A percentile compares a stretch with the other conserved stretches of the same genome.
Conservation (phyloP, 768 basidiomycete genomes). For the Amylocystis lapponica region DNA sequence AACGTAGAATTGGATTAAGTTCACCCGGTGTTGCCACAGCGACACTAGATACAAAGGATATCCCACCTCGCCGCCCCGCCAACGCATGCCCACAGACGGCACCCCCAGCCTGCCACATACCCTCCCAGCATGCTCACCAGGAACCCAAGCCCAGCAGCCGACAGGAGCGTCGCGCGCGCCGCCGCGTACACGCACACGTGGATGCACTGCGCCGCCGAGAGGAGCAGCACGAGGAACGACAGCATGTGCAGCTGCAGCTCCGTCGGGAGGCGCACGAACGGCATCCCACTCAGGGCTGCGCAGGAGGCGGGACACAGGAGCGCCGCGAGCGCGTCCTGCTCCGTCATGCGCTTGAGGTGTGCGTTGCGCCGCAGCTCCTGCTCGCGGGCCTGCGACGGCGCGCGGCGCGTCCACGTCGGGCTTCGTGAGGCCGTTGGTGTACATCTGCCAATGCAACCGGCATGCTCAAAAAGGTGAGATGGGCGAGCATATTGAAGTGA, state of each 20-base stretch:
- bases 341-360: slow-evolving; percentile 31
- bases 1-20: no score
- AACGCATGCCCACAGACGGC: no score
- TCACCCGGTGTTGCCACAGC: no score
- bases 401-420: slow-evolving; percentile 20
- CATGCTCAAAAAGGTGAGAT: no score
- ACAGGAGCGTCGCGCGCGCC: slow-evolving; percentile 39
- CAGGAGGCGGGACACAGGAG: no score
- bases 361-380: slow-evolving; percentile 38
- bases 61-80: no score
- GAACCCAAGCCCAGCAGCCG: no score
- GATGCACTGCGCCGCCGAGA: slow-evolving; percentile 50
- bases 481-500: no score
- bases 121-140: no score
- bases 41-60: no score
- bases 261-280: slow-evolving; percentile 40
- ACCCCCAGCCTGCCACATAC: no score
- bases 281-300: slow-evolving; percentile 26
- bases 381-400: slow-evolving; percentile 33
- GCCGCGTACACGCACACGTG: slow-evolving; percentile 50
- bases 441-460: no score
- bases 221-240: slow-evolving; percentile 48
- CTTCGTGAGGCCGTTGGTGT: slow-evolving; percentile 35
- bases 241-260: slow-evolving; percentile 57
- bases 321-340: slow-evolving; percentile 43